Base-by-base conservation (phyloP, 306 rosid species). In the Albizia julibrissin region DNA sequence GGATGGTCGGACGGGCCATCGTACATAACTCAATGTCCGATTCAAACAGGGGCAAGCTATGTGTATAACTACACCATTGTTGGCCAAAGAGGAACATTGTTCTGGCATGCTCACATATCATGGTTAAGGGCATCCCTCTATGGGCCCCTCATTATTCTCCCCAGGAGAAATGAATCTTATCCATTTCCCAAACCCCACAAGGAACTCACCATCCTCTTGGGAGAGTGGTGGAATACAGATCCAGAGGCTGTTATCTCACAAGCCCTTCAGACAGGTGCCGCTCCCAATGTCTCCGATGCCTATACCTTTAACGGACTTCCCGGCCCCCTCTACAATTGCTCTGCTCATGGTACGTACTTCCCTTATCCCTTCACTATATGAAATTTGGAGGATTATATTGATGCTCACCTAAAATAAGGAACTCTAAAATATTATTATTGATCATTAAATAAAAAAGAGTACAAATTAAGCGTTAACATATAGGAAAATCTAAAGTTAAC, bases 161-260 rank as follows among this genome's bases (percentile, higher is more conserved):
- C 94, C 5, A 73, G 71, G 69, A 84, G 27, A 49, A 83, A 82
- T n/a, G 79, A 83, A 34, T 82, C 93, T 26, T 92, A 90, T 84
- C 97, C 94, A 0, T 90, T 92, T 74, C 39, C 50, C 37, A 90
- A 83, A 75, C 94, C 94, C 61, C 50, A 90, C 86, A 79, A 82
- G 82, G 86, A 92, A 88, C 54, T 87, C 44, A 86, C 97, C 85
- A 84, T 92, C 74, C 83, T 89, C 69, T 87, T 90, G 87, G 97
- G 94, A 64, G 97, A 91, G 88, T 90, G 96, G 96, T 93, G 97
- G 97, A 93, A 89, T 37, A 86, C 68, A 14, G 87, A 93, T 72
- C 66, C 97, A 0, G 92, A 91, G 59, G 88, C 84, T 74, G 94
- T 93, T 8, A 90, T 93, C 37, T 76, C 78, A 47, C 91, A 91